These are phyloP conservation scores for Coniophora puteana DNA, from an alignment of 1,284 basidiomycete genomes.

Conservation along the genomic window DNA sequence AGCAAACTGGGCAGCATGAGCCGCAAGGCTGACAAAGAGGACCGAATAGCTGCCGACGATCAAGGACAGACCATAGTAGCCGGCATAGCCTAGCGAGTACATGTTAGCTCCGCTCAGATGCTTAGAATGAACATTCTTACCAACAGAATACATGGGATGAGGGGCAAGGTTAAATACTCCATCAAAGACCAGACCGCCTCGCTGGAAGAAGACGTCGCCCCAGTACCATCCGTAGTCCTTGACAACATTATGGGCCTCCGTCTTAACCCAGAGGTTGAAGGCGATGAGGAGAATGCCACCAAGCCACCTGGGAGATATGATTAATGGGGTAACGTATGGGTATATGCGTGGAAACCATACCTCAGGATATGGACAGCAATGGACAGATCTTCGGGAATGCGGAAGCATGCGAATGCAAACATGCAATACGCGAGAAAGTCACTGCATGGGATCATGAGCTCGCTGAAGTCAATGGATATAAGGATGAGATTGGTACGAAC, in stretches of 20 bases:
- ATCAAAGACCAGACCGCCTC: slow-evolving; percentile 90
- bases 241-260: slow-evolving; percentile 95
- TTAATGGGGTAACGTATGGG: slow-evolving; percentile 8
- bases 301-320: slow-evolving; percentile 65
- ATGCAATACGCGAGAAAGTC: slow-evolving; percentile 95
- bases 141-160: slow-evolving; percentile 94
- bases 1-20: slow-evolving; percentile 93
- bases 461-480: slow-evolving; percentile 1
- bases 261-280: slow-evolving; percentile 99
- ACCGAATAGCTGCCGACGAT: slow-evolving; percentile 89
- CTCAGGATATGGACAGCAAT: slow-evolving; percentile 73
- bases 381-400: slow-evolving; percentile 77
- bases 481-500: slow-evolving; percentile 41
- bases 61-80: slow-evolving; percentile 94
- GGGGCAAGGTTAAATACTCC: slow-evolving; percentile 94
- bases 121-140: slow-evolving; percentile 35
- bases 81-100: slow-evolving; percentile 72
- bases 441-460: slow-evolving; percentile 35
- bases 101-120: background rate
- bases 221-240: slow-evolving; percentile 96
- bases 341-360: slow-evolving; percentile 29
- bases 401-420: slow-evolving; percentile 91
- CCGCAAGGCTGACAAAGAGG: slow-evolving; percentile 88
- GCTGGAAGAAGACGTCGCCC: slow-evolving; percentile 97
- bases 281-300: slow-evolving; percentile 82